Evolutionary conservation across 306 rosid genomes (phyloP).

Genomic region (Castanea sativa): DNA sequence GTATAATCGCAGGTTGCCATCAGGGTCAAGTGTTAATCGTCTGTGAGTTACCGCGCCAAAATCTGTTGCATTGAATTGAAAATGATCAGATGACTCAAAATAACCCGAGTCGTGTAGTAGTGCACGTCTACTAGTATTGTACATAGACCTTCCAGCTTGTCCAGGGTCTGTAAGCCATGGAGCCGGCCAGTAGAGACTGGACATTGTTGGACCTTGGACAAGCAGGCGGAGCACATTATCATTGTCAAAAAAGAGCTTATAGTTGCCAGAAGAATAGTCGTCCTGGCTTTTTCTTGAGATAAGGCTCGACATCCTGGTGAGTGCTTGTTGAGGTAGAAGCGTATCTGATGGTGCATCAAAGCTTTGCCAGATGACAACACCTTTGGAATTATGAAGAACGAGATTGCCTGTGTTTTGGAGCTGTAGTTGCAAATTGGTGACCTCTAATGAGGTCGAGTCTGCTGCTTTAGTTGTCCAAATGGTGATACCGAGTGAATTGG

Average conservation of each 20-base stretch:
- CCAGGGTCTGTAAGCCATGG: slow-evolving; percentile 5
- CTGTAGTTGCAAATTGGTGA: slow-evolving; percentile 3
- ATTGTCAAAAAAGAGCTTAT: slow-evolving; percentile 39
- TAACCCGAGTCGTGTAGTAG: slow-evolving; percentile 14
- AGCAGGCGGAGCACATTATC: slow-evolving; percentile 37
- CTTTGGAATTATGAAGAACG: slow-evolving; percentile 9
- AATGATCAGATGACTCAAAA: slow-evolving; percentile 33
- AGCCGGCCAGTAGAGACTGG: slow-evolving; percentile 40
- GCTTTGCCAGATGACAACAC: slow-evolving; percentile 46
- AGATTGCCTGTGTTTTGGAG: slow-evolving; percentile 49
- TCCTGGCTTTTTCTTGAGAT: slow-evolving; percentile 28
- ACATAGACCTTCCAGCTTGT: slow-evolving; percentile 25
- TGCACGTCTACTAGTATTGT: slow-evolving; percentile 29
- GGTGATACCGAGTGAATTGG: slow-evolving; percentile 30
- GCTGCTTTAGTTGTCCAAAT: slow-evolving; percentile 37
- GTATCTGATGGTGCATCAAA: slow-evolving; percentile 53
- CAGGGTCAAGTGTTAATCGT: slow-evolving; percentile 28
- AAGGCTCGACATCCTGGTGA: slow-evolving; percentile 24
- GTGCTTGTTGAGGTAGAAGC: slow-evolving; percentile 39
- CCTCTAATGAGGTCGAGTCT: not conserved
- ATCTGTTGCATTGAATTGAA: slow-evolving; percentile 5
- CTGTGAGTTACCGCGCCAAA: not conserved
- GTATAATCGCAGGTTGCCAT: slow-evolving; percentile 36
- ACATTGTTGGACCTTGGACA: not conserved
- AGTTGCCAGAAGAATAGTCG: slow-evolving; percentile 39